A percentile compares a stretch with the other conserved stretches of the same genome.
Conservation (phyloP, 768 basidiomycete species). For the Kockovaella imperatae region DNA sequence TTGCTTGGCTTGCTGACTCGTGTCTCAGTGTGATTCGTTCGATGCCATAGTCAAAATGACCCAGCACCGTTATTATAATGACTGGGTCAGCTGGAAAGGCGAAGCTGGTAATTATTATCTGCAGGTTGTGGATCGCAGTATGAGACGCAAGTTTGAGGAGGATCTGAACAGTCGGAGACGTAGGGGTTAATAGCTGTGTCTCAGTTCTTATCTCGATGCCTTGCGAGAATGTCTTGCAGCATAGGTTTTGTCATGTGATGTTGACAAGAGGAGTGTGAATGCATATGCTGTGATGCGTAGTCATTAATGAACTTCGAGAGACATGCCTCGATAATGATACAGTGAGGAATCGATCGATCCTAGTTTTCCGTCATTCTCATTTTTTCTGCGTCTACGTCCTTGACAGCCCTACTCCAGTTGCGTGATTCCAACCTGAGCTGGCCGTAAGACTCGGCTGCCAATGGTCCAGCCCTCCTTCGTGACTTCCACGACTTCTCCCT, state of each 20-base stretch:
- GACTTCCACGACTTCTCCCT: slow-evolving; percentile 83
- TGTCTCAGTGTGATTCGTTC: slow-evolving; percentile 33
- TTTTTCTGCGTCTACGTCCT: neutral
- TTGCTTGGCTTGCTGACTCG: neutral
- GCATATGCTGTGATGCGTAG: too few species aligned
- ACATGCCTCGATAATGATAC: too few species aligned
- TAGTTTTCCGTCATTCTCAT: too few species aligned
- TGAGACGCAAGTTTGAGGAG: slow-evolving; percentile 30
- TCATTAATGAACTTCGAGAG: too few species aligned
- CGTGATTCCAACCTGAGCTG: slow-evolving; percentile 93
- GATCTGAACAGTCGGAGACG: slow-evolving; percentile 17
- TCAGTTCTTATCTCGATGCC: neutral
- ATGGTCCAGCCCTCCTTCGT: slow-evolving; percentile 88
- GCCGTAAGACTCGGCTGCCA: slow-evolving; percentile 84
- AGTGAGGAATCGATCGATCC: too few species aligned
- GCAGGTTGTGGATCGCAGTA: slow-evolving; percentile 32
- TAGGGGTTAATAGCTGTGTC: too few species aligned
- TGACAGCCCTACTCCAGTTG: slow-evolving; percentile 47
- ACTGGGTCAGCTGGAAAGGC: slow-evolving; percentile 40
- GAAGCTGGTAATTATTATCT: slow-evolving; percentile 33
- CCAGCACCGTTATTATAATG: slow-evolving; percentile 23
- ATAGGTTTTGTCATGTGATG: neutral
- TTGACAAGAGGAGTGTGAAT: too few species aligned
- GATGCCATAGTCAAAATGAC: slow-evolving; percentile 27
- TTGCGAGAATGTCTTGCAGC: neutral